Evolutionary conservation across 2,329 filamentous ascomycete genomes (phyloP), one percentile per base, ranked within the genome.

Genomic region (Anisogramma anomala): DNA sequence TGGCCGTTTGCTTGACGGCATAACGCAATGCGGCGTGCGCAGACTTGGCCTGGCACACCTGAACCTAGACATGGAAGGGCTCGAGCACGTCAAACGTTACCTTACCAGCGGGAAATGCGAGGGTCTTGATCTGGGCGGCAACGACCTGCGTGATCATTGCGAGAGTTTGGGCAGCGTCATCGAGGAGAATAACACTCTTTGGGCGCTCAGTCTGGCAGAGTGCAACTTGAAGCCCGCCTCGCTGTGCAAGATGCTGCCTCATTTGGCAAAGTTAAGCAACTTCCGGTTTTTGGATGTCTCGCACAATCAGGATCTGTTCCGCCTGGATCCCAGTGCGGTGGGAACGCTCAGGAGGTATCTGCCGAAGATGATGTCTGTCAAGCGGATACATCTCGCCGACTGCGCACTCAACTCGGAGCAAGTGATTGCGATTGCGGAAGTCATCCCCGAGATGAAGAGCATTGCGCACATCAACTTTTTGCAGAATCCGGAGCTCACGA

Each of bases 281-380:
- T 82, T 95, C 55, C 79, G 84, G 15, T 95, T 95, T 56, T 77
- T 98, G 45, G 91, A 96, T 57, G 67, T 98, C 26, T 94, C 86
- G 4, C 86, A 94, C 54, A 96, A 96, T 52, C 82, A 72, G 23
- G 77, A 77, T 15, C 68, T 98, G 13, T 94, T 94, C 56, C 73
- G 78, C 39, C 68, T 69, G 3, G 69, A 81, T 31, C 79, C 83
- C n/a, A 86, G 77, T 53, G 83, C 84, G 2, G 69, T 91, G 25
- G 72, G 74, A 4, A 64, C 86, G 3, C 68, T 96, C 41, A 73
- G 91, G 52, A 84, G 84, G 63, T 79, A 89, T 56, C 68, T 96
- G 42, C 88, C 89, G 3, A 80, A 85, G 58, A 73, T 96, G 64
- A 66, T 72, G 22, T 67, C 71, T 3, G 60, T 98, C 22, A 94